These are phyloP conservation scores for Discostella pseudostelligera DNA, from an alignment of 108 stramenopile species.

Conservation along the genomic window DNA sequence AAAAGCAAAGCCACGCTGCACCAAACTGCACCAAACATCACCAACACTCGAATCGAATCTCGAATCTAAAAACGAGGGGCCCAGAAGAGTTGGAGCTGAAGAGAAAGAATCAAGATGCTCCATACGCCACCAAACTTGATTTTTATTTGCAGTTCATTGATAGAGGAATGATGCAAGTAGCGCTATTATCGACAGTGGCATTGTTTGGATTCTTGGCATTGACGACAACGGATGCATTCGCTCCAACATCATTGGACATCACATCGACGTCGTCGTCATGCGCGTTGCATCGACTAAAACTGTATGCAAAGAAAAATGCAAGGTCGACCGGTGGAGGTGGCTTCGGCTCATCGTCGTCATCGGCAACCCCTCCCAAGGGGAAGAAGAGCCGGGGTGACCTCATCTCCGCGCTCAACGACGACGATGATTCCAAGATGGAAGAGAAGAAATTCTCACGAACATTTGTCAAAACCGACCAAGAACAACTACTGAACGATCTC, in stretches of 20 bases:
- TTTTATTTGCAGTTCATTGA: too few species aligned
- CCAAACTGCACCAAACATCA: too few species aligned
- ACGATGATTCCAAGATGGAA: slow-evolving; percentile 13
- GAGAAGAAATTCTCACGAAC: slow-evolving; percentile 39
- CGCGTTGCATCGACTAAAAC: background rate
- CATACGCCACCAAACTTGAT: too few species aligned
- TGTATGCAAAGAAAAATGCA: slow-evolving; percentile 16
- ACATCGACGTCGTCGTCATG: background rate
- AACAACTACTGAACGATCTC: slow-evolving; percentile 55
- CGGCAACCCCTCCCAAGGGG: slow-evolving; percentile 22
- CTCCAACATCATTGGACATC: background rate
- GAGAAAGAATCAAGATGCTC: too few species aligned
- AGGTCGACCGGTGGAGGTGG: slow-evolving; percentile 16
- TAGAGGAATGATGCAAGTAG: too few species aligned
- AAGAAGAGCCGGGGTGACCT: slow-evolving; percentile 28
- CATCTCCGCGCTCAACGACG: slow-evolving; percentile 36
- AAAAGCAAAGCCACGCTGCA: too few species aligned
- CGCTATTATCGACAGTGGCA: background rate
- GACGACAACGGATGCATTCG: slow-evolving; percentile 11
- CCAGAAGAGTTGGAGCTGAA: too few species aligned
- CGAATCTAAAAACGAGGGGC: too few species aligned
- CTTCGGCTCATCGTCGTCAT: slow-evolving; percentile 20
- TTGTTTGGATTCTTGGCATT: slow-evolving; percentile 1
- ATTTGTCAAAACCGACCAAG: slow-evolving; percentile 70
- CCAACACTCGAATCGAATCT: too few species aligned